Conservation (phyloP, 345 rosid species). For the Citrus unshiu region DNA sequence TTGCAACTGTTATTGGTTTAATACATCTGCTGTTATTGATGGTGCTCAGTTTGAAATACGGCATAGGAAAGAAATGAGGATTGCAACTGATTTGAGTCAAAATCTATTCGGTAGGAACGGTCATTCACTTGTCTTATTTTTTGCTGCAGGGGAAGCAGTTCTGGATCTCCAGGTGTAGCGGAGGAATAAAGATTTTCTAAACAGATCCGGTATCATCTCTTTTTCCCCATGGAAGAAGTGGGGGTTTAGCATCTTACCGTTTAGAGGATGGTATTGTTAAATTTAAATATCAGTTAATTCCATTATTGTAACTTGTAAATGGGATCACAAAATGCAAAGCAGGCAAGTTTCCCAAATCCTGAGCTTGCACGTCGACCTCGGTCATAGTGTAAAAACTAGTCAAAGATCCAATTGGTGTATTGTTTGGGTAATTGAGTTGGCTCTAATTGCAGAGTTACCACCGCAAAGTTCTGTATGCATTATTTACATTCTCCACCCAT, state of each 20-base stretch:
- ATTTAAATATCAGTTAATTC: neutral
- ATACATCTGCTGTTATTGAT: neutral
- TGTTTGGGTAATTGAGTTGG: neutral
- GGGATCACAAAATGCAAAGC: constrained; percentile 13
- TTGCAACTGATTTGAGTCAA: neutral
- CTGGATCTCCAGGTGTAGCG: constrained; percentile 34
- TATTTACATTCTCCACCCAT: neutral
- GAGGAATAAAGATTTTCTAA: constrained; percentile 6
- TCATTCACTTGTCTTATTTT: neutral
- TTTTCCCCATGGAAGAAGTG: constrained; percentile 13
- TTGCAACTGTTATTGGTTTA: neutral
- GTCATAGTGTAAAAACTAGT: neutral
- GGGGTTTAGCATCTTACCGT: constrained; percentile 20
- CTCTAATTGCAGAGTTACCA: neutral
- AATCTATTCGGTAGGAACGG: neutral
- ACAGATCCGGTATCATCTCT: constrained; percentile 15
- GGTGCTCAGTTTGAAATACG: neutral
- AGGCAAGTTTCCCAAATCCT: constrained; percentile 5
- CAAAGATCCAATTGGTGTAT: neutral
- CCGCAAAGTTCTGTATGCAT: neutral
- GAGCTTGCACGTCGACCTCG: neutral
- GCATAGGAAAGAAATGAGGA: neutral
- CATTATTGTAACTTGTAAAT: constrained; percentile 34
- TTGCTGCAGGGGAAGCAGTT: constrained; percentile 48
- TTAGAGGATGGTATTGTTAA: constrained; percentile 11